phyloP scores from a whole-genome alignment of 2,329 filamentous ascomycete genomes.

The Trichoderma atrobrunneum region DNA sequence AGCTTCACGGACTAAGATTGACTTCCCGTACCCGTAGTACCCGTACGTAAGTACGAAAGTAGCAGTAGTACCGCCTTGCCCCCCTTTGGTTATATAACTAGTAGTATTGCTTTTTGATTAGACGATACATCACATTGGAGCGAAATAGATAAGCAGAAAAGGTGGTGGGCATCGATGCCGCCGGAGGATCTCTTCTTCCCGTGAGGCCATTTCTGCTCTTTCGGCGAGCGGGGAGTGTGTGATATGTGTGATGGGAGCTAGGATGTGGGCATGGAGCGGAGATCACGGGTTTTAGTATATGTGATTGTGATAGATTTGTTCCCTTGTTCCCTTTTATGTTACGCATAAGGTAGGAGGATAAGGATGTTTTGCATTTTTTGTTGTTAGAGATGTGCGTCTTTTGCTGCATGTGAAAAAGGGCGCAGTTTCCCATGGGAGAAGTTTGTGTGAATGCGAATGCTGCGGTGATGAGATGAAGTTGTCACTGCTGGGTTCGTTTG shows the following conservation, averaged over 20 bases:
- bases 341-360: background rate
- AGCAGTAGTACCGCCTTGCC: background rate
- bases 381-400: background rate
- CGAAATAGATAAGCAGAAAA: background rate
- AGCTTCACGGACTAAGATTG: background rate
- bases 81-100: background rate
- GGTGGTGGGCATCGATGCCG: too few species aligned
- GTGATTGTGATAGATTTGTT: background rate
- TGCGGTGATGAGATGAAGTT: background rate
- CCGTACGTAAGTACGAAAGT: background rate
- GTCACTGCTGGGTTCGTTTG: background rate
- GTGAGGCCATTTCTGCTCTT: background rate
- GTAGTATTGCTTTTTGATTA: background rate
- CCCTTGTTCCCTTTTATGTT: background rate
- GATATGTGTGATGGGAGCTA: slow-evolving; percentile 9
- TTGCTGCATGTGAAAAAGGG: background rate
- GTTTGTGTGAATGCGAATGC: background rate
- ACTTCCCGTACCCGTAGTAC: background rate
- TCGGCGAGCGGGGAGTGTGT: background rate
- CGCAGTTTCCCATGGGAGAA: too few species aligned
- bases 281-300: slow-evolving; percentile 16
- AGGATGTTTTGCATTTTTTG: background rate
- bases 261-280: slow-evolving; percentile 12
- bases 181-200: background rate
- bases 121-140: background rate